A percentile compares a stretch with the other conserved stretches of the same genome.
Conservation (phyloP, 2,329 filamentous ascomycete genomes). For the Epichloe uncinata region DNA sequence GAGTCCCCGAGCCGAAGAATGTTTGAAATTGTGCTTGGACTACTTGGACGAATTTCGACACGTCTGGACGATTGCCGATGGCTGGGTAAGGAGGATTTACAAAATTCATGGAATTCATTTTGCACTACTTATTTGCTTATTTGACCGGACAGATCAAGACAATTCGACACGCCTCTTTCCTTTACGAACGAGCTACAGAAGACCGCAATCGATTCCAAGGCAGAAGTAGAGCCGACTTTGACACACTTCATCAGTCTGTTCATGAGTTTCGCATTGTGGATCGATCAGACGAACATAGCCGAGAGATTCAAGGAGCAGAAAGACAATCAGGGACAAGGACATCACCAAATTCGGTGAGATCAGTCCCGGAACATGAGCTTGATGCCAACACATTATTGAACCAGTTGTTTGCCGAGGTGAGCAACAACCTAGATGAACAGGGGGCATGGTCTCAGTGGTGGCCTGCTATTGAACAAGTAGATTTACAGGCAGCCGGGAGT, state of each 20-base stretch:
- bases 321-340: background rate
- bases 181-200: conserved; percentile 14
- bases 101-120: background rate
- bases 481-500: conserved; percentile 4
- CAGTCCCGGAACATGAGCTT: background rate
- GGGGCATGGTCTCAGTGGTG: conserved; percentile 17
- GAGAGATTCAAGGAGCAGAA: conserved; percentile 17
- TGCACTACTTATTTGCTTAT: background rate
- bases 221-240: conserved; percentile 16
- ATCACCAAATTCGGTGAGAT: background rate
- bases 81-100: conserved; percentile 11
- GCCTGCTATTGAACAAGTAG: conserved; percentile 12
- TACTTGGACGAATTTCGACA: conserved; percentile 16
- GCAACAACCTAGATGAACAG: conserved; percentile 15
- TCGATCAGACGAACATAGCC: conserved; percentile 17
- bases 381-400: conserved; percentile 12
- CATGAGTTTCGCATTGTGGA: conserved; percentile 19
- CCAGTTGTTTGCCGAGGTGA: conserved; percentile 14
- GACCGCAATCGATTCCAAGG: conserved; percentile 13
- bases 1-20: conserved; percentile 12
- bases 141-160: conserved; percentile 10
- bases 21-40: conserved; percentile 12
- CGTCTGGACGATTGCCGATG: conserved; percentile 18
- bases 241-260: conserved; percentile 17
- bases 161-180: conserved; percentile 13